Evolutionary conservation across 345 rosid species (phyloP), one percentile per base, ranked within the genome.

Genomic region (Hibiscus syriacus): DNA sequence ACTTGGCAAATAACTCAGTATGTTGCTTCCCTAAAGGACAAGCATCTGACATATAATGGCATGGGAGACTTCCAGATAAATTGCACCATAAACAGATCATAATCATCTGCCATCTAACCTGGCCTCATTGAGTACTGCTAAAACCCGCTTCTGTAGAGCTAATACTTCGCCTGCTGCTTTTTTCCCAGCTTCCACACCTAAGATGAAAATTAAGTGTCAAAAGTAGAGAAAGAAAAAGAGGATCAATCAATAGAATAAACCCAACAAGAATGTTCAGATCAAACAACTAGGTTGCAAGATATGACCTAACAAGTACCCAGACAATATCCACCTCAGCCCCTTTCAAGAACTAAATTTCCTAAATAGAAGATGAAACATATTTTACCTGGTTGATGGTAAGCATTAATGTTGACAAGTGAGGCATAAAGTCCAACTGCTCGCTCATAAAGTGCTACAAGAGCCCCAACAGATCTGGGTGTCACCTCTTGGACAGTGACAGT

Each of bases 161-260:
- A 94, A 79, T 65, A 94, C 96, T 78, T 94, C 97, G 55, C 92
- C 99, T n/a, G 99, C 99, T 54, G 99, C 97, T 70, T 87, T 91
- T 74, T 94, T 94, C 71, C 99, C 99, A 53, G 97, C 99, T 85
- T 94, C 99, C 67, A 94, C 99, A 67, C 99, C 97, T 94, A 62
- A 73, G 46, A 63, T 48, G 30, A 63, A 53, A 43, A 60, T 63
- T 36, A 69, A 64, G 66, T 13, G 26, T 46, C n/a, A 66, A 64
- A 58, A 20, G 52, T 52, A 54, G 4, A 63, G 43, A 59, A 54
- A 45, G 23, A 62, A 22, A 7, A 3, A 43, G 12, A 13, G 3
- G 1, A 50, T 6, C 19, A 64, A 45, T 14, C 13, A 57, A 66
- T 58, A 19, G 6, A 36, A 25, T 29, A 20, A 70, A 64, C 34